Base-by-base conservation (phyloP, 2,329 filamentous ascomycete genomes). In the Penicillium sp. region DNA sequence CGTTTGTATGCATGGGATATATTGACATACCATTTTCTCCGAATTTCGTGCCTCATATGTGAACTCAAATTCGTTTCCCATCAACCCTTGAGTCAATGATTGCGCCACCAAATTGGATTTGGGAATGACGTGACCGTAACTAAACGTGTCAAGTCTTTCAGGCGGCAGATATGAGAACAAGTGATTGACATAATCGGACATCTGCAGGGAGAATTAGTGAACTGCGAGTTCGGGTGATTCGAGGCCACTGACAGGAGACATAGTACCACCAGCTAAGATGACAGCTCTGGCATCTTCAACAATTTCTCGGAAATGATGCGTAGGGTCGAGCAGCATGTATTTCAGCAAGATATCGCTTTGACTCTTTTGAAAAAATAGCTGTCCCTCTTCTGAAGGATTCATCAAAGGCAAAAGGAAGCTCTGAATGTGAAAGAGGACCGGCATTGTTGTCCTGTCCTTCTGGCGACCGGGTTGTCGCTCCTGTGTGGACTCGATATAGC, bases 91-190 rank as follows among this genome's bases (percentile, higher is more conserved):
- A 1, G 67, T 76, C 0, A 99, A 71, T 0, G 88, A 84, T 72
- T 86, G 86, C 1, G 90, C 91, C 46, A 89, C 82, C 2, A 99
- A 78, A 55, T 90, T 95, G 3, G 83, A 81, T 0, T 81, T 71
- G 0, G 93, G 92, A 46, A 99, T 95, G 38, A 99, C 91, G 70
- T 99, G 93, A 0, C 89, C 91, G 66, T 92, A 99, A 58, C 90
- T 96, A 27, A 96, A 80, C 0, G 88, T 95, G 9, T 80, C 84
- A 37, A 97, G 80, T 49, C 82, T 82, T 0, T 75, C 70, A 0
- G 77, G 59, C 0, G 80, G 66, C 0, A 95, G 69, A 41, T 88
- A 86, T 0, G 92, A 88, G 54, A 99, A 93, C 0, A 99, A 77
- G 61, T 96, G 88, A 3, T 86, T 80, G 30, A 80, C 84, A 70